Conservation (phyloP, 192 early-diverging fungal genomes). For the Dimargaris verticillata region DNA sequence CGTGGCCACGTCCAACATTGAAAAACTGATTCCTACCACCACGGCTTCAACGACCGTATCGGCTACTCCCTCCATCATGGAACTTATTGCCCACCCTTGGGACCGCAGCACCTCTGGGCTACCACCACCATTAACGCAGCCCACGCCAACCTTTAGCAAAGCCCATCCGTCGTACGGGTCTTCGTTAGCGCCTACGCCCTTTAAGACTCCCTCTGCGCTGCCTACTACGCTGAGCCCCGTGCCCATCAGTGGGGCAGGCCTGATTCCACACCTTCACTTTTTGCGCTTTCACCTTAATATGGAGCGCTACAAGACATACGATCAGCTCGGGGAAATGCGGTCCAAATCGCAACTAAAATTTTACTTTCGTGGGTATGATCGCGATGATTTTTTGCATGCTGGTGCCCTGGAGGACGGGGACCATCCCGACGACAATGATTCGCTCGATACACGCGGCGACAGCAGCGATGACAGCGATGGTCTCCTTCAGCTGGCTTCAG, state of each 20-base stretch:
- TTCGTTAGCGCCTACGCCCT: neutral
- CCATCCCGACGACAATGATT: neutral
- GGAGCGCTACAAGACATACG: slow-evolving; percentile 7
- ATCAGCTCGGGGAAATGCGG: neutral
- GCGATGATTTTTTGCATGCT: neutral
- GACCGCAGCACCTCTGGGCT: neutral
- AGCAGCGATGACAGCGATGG: neutral
- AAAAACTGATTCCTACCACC: neutral
- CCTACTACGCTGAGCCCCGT: neutral
- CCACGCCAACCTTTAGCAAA: neutral
- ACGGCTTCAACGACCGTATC: neutral
- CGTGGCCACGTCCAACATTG: neutral
- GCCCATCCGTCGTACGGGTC: neutral
- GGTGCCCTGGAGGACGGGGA: too few species aligned
- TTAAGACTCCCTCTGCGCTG: neutral
- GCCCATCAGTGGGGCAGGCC: neutral
- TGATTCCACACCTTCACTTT: neutral
- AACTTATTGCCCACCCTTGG: neutral
- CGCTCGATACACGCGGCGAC: neutral
- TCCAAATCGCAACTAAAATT: slow-evolving; percentile 4
- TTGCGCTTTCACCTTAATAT: slow-evolving; percentile 2
- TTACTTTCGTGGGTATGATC: neutral
- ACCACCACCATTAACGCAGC: neutral
- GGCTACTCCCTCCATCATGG: slow-evolving; percentile 4
- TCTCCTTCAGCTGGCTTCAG: too few species aligned